Base-by-base conservation (phyloP, 192 early-diverging fungal species). In the Backusella australiensis region DNA sequence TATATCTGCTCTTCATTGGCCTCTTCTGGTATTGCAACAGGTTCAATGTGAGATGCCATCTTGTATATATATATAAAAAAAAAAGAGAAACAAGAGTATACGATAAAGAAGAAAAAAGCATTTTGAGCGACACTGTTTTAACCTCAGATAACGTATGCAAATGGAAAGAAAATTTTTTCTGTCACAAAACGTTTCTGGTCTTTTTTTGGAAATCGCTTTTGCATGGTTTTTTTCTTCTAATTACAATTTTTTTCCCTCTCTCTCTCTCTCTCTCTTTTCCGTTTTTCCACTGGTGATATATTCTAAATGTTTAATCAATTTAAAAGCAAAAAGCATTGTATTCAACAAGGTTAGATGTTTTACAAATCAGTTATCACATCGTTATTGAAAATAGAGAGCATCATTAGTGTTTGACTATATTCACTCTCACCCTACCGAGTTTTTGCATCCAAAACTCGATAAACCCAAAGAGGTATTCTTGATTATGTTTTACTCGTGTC, bases 1-100 rank as follows among this genome's bases (percentile, higher is more conserved):
- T 80, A 80, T 2, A 66, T 67, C 6, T 34, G 26, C 32, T 73
- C 52, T 21, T 63, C 72, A 26, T 39, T 59, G 34, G 56, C 56
- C 26, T 35, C 52, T 23, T 63, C n/a, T 23, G 71, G 71, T 72
- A 72, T 53, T 52, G 44, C 17, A 21, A 72, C 39, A 0, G 71
- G 38, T 44, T 72, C 71, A 32, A 42, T 29, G 32, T 38, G 44
- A 34, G 39, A 52, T n/a, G 46, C 17, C 42, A 36, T 67, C 29
- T 35, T 67, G 14, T 36, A 36, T 67, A 8, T 29, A 15, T 9
- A 26, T 32, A 67, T 1, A 14, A 15, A 14, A 67, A 14, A 14
- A 59, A 26, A 23, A 67, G 1, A 35, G 12, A 67, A 32, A 67
- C 1, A 67, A n/a, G 17, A 34, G 63, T 5, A 34, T 2, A 23